Evolutionary conservation across 108 stramenopile genomes (phyloP), one percentile per base, ranked within the genome.

Genomic region (Nannochloropsis gaditana): DNA sequence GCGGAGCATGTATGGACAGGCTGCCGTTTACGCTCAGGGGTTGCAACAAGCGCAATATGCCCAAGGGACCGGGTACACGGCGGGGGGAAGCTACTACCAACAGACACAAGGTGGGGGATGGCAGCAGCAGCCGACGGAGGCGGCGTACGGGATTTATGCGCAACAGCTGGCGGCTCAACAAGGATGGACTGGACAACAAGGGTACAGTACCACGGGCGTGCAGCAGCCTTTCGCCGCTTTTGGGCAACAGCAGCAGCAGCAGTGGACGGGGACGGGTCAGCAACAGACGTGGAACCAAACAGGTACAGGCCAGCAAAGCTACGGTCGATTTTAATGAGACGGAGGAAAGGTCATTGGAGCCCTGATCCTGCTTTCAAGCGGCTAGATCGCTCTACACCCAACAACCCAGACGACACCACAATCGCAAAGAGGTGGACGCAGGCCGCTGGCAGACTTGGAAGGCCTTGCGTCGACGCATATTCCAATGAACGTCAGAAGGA

Each of bases 111-210:
- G 59, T 4, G 59, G 59, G 15, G 59, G 5, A 2, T 73, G 59
- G 59, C 59, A 73, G 59, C 59, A 73, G 59, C 59, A 73, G 59
- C 59, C 59, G 19, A 73, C 59, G 59, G 59, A 73, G 59, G 59
- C 59, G 59, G 59, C 59, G 3, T 73, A 73, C n/a, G 59, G 59
- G 15, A n/a, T n/a, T 15, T 73, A 73, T 73, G 59, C 19, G 19
- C 59, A 73, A n/a, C 59, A 73, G 59, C 19, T n/a, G n/a, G 59
- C 59, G 3, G 8, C 59, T 15, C 19, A n/a, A n/a, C 59, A 73
- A n/a, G 59, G 59, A 73, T 15, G 4, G n/a, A n/a, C 19, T 2
- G 19, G n/a, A 73, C 59, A 73, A 3, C 59, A 73, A 6, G 59
- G 59, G 59, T 73, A 73, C n/a, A n/a, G 59, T n/a, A 73, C 59